Base-by-base conservation (phyloP, 495 filamentous ascomycete genomes). In the Saxophila tyrrhenica region DNA sequence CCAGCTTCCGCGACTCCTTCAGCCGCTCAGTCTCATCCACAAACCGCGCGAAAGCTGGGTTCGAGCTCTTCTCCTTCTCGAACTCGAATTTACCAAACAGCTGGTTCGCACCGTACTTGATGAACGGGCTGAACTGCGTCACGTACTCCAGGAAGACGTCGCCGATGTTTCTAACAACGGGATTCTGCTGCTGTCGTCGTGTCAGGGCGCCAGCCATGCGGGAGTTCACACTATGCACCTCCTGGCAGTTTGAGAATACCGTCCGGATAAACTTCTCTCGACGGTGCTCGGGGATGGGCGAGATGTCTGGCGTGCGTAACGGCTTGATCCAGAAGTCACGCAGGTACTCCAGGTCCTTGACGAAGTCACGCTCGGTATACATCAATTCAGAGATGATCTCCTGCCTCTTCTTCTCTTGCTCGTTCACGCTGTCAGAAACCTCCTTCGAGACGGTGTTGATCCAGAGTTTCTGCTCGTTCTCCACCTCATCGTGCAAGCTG, bases 271-370 rank as follows among this genome's bases (percentile, higher is more conserved):
- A 95, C 56, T 83, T 81, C 56, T 96, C 94, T 50, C 88, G 80
- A 41, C 89, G 80, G 57, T 87, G 80, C 61, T 91, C 83, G 3
- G 94, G 91, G 52, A 99, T 91, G 2, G 89, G 89, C 8, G 91
- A 96, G 17, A 78, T 76, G 52, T 77, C 79, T 8, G 73, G 74
- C 22, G 80, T 80, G 50, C 88, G 83, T 50, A 99, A 69, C 2
- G 94, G 94, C 59, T 88, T 80, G 74, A 97, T 95, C 94, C 94
- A 99, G 78, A 97, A 97, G 71, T 99, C 94, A 55, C 91, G 82
- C 25, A 99, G 71, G 64, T 99, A 99, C 66, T 99, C 94, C 60
- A 99, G 74, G 65, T 99, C 94, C 73, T 99, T 99, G 66, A 99
- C 94, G 61, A 99, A 99, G 69, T 99, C 94, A 39, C 94, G 81